Evolutionary conservation across 768 basidiomycete genomes (phyloP).

Genomic region (Leccinellum luteum): DNA sequence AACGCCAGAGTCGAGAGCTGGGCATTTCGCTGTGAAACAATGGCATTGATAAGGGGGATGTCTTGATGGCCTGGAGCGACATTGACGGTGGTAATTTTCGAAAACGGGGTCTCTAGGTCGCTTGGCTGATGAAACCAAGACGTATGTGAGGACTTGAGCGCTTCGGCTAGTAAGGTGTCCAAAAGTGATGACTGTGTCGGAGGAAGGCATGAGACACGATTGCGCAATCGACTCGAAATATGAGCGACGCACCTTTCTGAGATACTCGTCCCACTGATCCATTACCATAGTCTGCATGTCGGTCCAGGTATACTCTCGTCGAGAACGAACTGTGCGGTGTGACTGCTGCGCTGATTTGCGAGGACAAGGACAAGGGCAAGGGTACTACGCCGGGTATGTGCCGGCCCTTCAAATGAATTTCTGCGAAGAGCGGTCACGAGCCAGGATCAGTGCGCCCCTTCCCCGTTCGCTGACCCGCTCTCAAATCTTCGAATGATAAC

Average conservation of each 20-base stretch:
- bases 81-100: conserved; percentile 5
- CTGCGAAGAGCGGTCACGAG: conserved; percentile 11
- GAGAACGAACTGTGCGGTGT: neutral
- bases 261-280: conserved; percentile 18
- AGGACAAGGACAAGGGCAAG: neutral
- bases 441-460: neutral
- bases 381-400: neutral
- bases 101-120: conserved; percentile 16
- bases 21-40: conserved; percentile 19
- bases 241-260: conserved; percentile 19
- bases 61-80: conserved; percentile 16
- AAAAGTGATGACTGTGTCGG: conserved; percentile 16
- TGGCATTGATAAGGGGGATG: conserved; percentile 10
- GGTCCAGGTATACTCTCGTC: neutral
- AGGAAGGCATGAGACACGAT: conserved; percentile 31
- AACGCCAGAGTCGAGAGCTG: conserved; percentile 20
- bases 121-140: conserved; percentile 5
- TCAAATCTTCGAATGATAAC: neutral
- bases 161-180: conserved; percentile 5
- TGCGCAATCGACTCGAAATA: conserved; percentile 27
- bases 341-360: conserved; percentile 3
- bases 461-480: neutral
- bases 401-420: neutral
- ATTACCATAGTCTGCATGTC: conserved; percentile 8
- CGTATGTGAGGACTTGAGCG: neutral